phyloP scores from a whole-genome alignment of 768 basidiomycete species.

The Pholiota conissans region DNA sequence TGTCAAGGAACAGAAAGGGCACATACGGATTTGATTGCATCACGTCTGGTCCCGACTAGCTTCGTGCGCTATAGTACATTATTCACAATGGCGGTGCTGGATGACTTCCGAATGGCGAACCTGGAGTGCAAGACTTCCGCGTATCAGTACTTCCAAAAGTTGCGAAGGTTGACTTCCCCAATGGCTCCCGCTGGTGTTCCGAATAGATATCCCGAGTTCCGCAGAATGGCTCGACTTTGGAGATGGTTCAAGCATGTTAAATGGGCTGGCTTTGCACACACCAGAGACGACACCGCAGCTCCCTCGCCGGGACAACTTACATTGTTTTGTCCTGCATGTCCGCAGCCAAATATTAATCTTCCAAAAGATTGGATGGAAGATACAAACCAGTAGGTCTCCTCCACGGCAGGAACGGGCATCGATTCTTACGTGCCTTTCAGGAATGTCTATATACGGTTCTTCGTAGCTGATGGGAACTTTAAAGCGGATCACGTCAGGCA shows the following conservation, averaged over 20 bases:
- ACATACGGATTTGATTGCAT: neutral
- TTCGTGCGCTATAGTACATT: neutral
- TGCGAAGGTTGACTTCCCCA: slow-evolving; percentile 5
- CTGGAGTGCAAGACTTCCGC: slow-evolving; percentile 4
- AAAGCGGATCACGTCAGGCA: slow-evolving; percentile 19
- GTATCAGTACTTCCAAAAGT: slow-evolving; percentile 12
- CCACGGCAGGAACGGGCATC: neutral
- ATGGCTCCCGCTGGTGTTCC: neutral
- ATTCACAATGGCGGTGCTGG: neutral
- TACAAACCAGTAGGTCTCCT: slow-evolving; percentile 6
- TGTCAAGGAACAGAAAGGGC: neutral
- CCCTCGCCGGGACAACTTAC: slow-evolving; percentile 10
- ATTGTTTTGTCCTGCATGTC: slow-evolving; percentile 26
- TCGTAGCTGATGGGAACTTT: slow-evolving; percentile 26
- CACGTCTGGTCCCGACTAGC: neutral
- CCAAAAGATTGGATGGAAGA: slow-evolving; percentile 10
- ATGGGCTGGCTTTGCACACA: slow-evolving; percentile 14
- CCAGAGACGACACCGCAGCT: neutral
- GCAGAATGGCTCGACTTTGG: slow-evolving; percentile 17
- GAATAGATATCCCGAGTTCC: slow-evolving; percentile 19
- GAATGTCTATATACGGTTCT: slow-evolving; percentile 9
- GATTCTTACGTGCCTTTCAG: slow-evolving; percentile 1
- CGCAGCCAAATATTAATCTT: slow-evolving; percentile 25
- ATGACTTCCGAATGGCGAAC: slow-evolving; percentile 1
- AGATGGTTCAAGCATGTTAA: slow-evolving; percentile 18